Evolutionary conservation across 345 rosid species (phyloP), one percentile per base, ranked within the genome.

Genomic region (Salix koriyanagi): DNA sequence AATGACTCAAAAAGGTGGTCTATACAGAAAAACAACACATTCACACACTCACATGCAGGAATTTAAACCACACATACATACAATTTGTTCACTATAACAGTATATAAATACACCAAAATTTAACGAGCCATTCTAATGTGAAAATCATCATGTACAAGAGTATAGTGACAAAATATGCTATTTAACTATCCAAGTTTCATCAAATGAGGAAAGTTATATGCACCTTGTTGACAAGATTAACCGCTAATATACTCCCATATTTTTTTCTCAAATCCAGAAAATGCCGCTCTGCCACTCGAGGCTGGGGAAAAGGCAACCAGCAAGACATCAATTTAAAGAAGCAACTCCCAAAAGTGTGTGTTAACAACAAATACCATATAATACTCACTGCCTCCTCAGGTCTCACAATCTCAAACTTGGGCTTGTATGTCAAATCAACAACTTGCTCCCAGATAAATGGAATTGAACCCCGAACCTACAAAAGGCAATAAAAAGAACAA

Each of bases 381-480:
- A 70, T 32, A 87, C 98, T 88, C 80, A 96, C 99, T 72, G 97
- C 97, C 82, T 92, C 98, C 87, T 93, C 98, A 73, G 94, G 88
- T 79, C 75, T 88, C 77, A 92, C 85, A 79, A 96, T 96, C 85
- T 93, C 98, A 86, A 92, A 93, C 83, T 93, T 93, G 77, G 99
- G 99, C 86, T 96, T 96, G 82, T 96, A 96, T n/a, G 91, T 91
- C 87, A 96, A 85, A 86, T 96, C 93, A 74, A 93, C 99, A 85
- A 92, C 81, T 80, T 96, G 99, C 86, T 96, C 96, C 99, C 99
- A 96, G 68, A 80, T 76, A 76, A 96, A 90, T 44, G 99, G 99
- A 52, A 96, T 96, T 81, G 98, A 96, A 5, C 99, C 99, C 65
- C 99, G 89, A 74, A 93, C 83, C 99, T 96, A 81, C 50, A 83